Evolutionary conservation across 768 basidiomycete genomes (phyloP), one percentile per base, ranked within the genome.

Genomic region (Lactarius hatsudake): DNA sequence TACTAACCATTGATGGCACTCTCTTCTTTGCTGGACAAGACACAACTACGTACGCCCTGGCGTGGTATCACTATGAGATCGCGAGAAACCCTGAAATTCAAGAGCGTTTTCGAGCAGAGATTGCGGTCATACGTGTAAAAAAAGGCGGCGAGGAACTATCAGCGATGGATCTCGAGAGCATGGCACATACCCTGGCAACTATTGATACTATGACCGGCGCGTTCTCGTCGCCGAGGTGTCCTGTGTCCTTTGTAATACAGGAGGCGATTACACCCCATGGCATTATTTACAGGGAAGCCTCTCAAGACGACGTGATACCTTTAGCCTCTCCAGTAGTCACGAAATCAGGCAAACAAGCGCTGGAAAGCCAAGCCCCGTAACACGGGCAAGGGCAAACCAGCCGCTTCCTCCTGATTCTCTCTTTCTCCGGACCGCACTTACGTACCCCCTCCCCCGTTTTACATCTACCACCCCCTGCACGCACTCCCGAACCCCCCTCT

Each of bases 231-330:
- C 34, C 51, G 5, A 45, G 15, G 12, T 59, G 18, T 23, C 18
- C 8, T 30, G 6, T 59, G 18, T 36, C 18, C 15, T 10, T 64
- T 36, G 18, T 6, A 2, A 18, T n/a, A 48, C 30, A 64, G 56
- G 63, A 64, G 23, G 20, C 51, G 36, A 26, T 12, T 58, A 13
- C 71, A 74, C 48, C 71, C 71, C 1, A 67, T 73, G 20, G 59
- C 63, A 28, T 30, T 60, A 45, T 67, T 2, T 0, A 53, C 5
- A 69, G 69, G 13, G 53, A 64, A 54, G 67, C 73, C 1, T 30
- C 32, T 9, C 67, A 60, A 12, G 72, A 73, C 55, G 69, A 72
- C 23, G 67, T 72, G 3, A 59, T 72, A 15, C 73, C 71, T 12
- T 66, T 74, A 15, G 59, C 69, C 1, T 55, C 55, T 9, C 65